These are phyloP conservation scores for Ustilago trichophora DNA, from an alignment of 1,284 basidiomycete genomes.

Conservation along the genomic window DNA sequence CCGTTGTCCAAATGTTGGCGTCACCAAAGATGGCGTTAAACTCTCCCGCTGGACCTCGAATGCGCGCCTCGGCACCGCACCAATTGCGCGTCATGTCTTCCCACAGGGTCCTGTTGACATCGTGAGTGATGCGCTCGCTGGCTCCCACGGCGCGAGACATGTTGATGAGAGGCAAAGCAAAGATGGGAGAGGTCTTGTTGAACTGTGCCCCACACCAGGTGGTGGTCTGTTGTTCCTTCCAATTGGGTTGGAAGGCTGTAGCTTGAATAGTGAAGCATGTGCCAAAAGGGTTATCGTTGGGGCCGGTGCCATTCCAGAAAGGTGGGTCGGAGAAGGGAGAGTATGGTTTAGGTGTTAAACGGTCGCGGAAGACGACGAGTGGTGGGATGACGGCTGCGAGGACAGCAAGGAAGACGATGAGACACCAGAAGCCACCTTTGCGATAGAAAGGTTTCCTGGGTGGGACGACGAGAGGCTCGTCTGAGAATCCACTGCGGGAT, in stretches of 20 bases:
- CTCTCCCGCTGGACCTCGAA: constrained; percentile 24
- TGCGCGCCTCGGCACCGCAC: constrained; percentile 42
- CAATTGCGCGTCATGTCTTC: constrained; percentile 35
- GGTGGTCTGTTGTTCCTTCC: constrained; percentile 37
- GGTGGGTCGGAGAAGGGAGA: constrained; percentile 24
- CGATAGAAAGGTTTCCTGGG: constrained; percentile 29
- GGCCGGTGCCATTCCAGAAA: constrained; percentile 45
- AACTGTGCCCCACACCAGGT: constrained; percentile 46
- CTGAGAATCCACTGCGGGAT: constrained; percentile 15
- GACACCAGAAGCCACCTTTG: constrained; percentile 20
- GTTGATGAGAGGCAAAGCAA: constrained; percentile 34
- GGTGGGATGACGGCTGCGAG: constrained; percentile 32
- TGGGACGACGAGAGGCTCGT: constrained; percentile 17
- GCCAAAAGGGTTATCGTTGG: constrained; percentile 41
- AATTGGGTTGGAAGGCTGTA: constrained; percentile 42
- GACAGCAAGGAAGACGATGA: constrained; percentile 25
- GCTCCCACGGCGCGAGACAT: constrained; percentile 26
- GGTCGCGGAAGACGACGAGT: constrained; percentile 28
- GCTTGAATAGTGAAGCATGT: constrained; percentile 40
- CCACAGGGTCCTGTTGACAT: constrained; percentile 11
- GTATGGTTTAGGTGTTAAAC: constrained; percentile 1
- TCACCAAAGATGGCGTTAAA: constrained; percentile 29
- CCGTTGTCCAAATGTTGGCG: constrained; percentile 28
- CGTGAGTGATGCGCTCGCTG: constrained; percentile 7
- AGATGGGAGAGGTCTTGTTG: constrained; percentile 39